Conservation (phyloP, 257 asterid species). For the Solanum pinnatisectum region DNA sequence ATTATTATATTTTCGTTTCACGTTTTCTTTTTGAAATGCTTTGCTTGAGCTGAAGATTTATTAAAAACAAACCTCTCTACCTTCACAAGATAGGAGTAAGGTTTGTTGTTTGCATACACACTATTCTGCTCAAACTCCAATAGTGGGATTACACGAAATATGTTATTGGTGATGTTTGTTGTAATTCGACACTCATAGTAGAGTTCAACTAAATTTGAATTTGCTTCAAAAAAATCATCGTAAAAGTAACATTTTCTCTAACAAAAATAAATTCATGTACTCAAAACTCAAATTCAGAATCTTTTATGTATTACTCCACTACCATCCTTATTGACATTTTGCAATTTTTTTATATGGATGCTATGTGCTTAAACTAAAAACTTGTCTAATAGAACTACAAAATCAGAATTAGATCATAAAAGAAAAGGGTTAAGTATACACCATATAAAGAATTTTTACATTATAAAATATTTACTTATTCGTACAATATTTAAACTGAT, state of each 20-base stretch:
- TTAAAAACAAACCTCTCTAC: background rate
- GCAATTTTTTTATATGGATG: background rate
- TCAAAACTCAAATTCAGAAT: background rate
- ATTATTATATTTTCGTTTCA: no score
- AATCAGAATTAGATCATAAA: background rate
- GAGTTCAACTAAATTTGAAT: background rate
- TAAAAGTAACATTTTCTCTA: background rate
- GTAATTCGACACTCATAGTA: background rate
- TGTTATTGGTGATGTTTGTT: background rate
- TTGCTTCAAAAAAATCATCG: background rate
- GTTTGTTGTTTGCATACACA: background rate
- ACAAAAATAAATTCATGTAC: background rate
- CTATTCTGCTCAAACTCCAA: accelerated
- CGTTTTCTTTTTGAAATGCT: background rate
- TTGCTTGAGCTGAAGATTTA: background rate
- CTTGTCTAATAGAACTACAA: background rate
- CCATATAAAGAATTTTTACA: background rate
- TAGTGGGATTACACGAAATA: background rate
- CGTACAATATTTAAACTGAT: no score
- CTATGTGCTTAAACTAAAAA: background rate
- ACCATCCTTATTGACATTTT: background rate
- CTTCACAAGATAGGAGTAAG: background rate
- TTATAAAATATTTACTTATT: background rate
- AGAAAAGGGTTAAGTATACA: background rate
- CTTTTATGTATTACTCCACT: background rate